Evolutionary conservation across 176 grass and related monocot genomes (phyloP).

Genomic region (Themeda triandra): DNA sequence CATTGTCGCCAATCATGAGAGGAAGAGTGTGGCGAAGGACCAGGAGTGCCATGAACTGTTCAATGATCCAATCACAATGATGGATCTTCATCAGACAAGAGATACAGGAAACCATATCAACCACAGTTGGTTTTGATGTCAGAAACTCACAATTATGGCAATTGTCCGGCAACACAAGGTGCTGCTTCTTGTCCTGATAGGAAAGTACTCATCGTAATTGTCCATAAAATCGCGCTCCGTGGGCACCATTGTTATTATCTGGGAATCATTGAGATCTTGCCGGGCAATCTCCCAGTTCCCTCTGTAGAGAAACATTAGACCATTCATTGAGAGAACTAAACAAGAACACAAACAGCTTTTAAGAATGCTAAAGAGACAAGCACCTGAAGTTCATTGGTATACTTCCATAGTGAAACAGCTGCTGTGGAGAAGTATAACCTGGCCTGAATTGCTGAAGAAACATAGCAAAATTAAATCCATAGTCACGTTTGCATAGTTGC

Average conservation of each 20-base stretch:
- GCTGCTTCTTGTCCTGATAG: constrained; percentile 46
- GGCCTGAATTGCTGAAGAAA: constrained; percentile 85
- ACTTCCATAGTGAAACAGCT: constrained; percentile 83
- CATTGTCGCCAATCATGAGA: constrained; percentile 57
- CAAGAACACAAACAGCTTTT: constrained; percentile 1
- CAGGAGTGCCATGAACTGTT: constrained; percentile 82
- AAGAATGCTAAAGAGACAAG: neutral
- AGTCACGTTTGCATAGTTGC: constrained; percentile 6
- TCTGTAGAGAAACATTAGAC: constrained; percentile 30
- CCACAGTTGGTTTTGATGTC: neutral
- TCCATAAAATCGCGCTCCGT: constrained; percentile 44
- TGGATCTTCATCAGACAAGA: constrained; percentile 5
- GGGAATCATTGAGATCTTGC: constrained; percentile 63
- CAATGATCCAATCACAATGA: constrained; percentile 22
- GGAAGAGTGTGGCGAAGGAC: constrained; percentile 80
- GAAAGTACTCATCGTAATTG: constrained; percentile 53
- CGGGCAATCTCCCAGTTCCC: constrained; percentile 76
- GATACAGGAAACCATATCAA: neutral
- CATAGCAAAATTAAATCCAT: neutral
- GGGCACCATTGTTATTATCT: constrained; percentile 81
- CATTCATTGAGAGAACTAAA: neutral
- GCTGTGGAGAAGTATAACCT: constrained; percentile 73
- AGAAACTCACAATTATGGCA: constrained; percentile 58
- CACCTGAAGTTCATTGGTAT: constrained; percentile 98
- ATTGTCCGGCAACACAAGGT: constrained; percentile 60